These are phyloP conservation scores for Xerocomus amazonicus DNA, from an alignment of 1,284 basidiomycete genomes.

Conservation along the genomic window DNA sequence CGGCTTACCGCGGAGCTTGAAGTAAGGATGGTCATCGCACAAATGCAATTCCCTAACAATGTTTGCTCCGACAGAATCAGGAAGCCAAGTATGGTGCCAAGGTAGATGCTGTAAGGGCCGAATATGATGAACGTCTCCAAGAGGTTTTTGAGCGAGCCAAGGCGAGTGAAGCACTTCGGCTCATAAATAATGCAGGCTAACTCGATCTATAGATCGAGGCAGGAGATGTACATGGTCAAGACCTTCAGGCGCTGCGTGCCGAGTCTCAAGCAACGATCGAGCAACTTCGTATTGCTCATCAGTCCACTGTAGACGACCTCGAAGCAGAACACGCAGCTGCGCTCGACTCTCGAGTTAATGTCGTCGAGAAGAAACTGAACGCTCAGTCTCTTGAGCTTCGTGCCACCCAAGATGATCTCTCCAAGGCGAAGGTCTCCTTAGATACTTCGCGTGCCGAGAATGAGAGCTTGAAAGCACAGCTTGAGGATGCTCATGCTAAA, in stretches of 20 bases:
- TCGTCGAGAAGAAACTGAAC: slow-evolving; percentile 62
- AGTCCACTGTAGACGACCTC: slow-evolving; percentile 54
- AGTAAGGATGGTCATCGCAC: slow-evolving; percentile 38
- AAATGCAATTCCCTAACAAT: neutral
- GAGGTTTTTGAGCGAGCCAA: slow-evolving; percentile 75
- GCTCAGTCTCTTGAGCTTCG: slow-evolving; percentile 66
- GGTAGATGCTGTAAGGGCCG: slow-evolving; percentile 62
- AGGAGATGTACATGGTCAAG: slow-evolving; percentile 59
- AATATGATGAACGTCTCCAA: slow-evolving; percentile 61
- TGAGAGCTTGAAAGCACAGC: slow-evolving; percentile 53
- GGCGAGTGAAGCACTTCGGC: slow-evolving; percentile 38
- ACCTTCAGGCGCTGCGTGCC: slow-evolving; percentile 64
- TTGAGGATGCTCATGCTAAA: slow-evolving; percentile 55
- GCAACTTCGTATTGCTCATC: slow-evolving; percentile 62
- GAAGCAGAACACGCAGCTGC: slow-evolving; percentile 57
- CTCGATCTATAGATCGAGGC: slow-evolving; percentile 55
- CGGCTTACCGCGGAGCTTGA: slow-evolving; percentile 58
- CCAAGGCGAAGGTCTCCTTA: slow-evolving; percentile 62
- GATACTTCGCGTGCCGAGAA: slow-evolving; percentile 52
- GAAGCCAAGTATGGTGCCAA: slow-evolving; percentile 64
- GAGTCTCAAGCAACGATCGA: slow-evolving; percentile 63
- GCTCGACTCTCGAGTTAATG: slow-evolving; percentile 54
- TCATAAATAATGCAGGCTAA: slow-evolving; percentile 3
- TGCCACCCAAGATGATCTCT: slow-evolving; percentile 76
- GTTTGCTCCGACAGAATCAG: slow-evolving; percentile 47